Base-by-base conservation (phyloP, 371 early-diverging fungal species). In the Mortierella sp. region DNA sequence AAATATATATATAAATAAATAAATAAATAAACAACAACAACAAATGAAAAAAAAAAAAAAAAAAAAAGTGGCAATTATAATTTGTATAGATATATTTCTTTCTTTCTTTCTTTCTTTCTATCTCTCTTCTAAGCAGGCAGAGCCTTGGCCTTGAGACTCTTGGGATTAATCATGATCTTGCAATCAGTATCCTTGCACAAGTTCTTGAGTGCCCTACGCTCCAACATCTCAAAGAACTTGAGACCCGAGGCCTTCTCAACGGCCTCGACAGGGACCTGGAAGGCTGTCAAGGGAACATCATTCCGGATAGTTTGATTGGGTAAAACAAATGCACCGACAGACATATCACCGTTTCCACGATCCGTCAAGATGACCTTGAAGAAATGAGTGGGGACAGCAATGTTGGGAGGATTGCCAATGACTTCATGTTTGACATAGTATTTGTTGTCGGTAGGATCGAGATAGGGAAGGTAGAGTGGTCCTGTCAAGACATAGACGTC, bases 341-440 rank as follows among this genome's bases (percentile, higher is more conserved):
- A 81, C 74, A 86, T 87, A 18, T 77, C 69, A 23, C 86, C 88
- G 51, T 87, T 82, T 21, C 81, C 71, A 14, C 82, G 68, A n/a
- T 79, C 74, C 2, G 87, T 85, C 82, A 94, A 62, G 53, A 95
- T 88, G 47, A 93, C 91, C 84, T 97, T 97, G 85, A 88, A 97
- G 74, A 96, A 96, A 68, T 96, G 97, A 5, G 97, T 97, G 4
- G 98, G 97, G 1, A 97, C 98, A 12, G 94, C 95, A 19, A 94
- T 90, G 60, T 94, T 94, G 62, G 95, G 94, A 25, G 94, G 92
- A 57, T 89, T 87, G 3, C 97, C 97, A 58, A 97, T 93, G 57
- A 97, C 91, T 82, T 97, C 92, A 70, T 96, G 95, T 59, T 91
- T 91, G 44, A 96, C 92, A 64, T 92, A 92, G 75, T 85, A 91